Evolutionary conservation across 345 rosid genomes (phyloP), one percentile per base, ranked within the genome.

Genomic region (Psidium friedrichsthalianum): DNA sequence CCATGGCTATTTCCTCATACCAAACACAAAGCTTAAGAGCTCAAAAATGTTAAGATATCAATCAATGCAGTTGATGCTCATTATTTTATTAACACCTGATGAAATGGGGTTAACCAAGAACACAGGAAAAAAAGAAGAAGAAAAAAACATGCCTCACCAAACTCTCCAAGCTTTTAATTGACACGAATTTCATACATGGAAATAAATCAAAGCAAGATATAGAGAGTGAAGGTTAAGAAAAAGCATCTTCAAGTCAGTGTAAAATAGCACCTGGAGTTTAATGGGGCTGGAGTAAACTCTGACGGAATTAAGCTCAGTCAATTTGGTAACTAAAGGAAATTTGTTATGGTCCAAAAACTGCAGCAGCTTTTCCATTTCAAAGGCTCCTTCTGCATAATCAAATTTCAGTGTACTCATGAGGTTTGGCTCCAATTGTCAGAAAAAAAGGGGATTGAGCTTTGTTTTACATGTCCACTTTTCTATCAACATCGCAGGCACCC

Each of bases 281-380:
- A 92, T 61, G 54, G 95, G 93, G 89, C 95, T 94, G 11, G 98
- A 92, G 92, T 94, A 92, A 82, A 94, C 98, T 91, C 90, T 92
- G 88, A 82, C 89, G 55, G 96, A 92, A 86, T 93, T 96, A 54
- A 92, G 89, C 84, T 95, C 98, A 82, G 93, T 94, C 89, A 96
- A 85, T 90, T 86, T 92, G 86, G 95, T 95, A 74, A 95, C 92
- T 88, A 96, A 86, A 4, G 99, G 98, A 87, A 94, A 96, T 92
- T 94, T 96, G 93, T 92, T 93, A 82, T 87, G 82, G 85, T 91
- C 90, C 89, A 96, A 51, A 92, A 95, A 95, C 88, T 94, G 90
- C 87, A 94, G 87, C 85, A 94, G 88, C 64, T 89, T 92, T 29
- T 91, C 91, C 93, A 54, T 86, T 87, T 90, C 88, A 88, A 89